Base-by-base conservation (phyloP, 2,329 filamentous ascomycete genomes). In the Nannizziopsis arthrosporioides region DNA sequence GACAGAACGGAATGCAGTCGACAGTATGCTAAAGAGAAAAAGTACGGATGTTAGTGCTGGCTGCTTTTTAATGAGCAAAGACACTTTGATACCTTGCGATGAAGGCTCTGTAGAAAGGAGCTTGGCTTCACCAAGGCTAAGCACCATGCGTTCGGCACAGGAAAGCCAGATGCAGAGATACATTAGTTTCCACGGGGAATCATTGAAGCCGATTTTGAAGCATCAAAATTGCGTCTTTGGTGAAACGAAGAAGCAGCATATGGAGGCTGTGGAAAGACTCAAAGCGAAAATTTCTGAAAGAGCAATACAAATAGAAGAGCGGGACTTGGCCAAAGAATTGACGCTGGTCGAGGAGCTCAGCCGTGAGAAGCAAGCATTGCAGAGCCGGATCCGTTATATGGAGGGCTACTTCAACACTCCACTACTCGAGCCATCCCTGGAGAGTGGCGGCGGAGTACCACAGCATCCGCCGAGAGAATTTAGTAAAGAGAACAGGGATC, bases 351-450 rank as follows among this genome's bases (percentile, higher is more conserved):
- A 67, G 17, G 69, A 72, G 27, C 68, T 71, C 42, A 64, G 71
- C 37, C 59, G 62, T 6, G 66, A 65, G 9, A 71, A 71, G 51
- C 55, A 62, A 48, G 65, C 68, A 37, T 65, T 67, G 6, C 61
- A 65, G 30, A 68, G 64, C 8, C 66, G 69, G 43, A 68, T 72
- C 43, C 68, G 68, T 45, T 63, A 72, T 44, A 72, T 72, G 69
- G 68, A 72, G 56, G 67, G 65, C 17, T 72, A 70, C 55, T 67
- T 69, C 47, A 63, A 57, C 47, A 69, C 62, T 42, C 58, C 63
- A 48, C 64, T 64, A 1, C 42, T 8, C n/a, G 34, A 37, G 12
- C 27, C 19, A 12, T 31, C 10, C 65, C 64, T 8, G 52, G 15
- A 63, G 62, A 5, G 57, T 19, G 43, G 46, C 12, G 49, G 45